phyloP scores from a whole-genome alignment of 257 asterid species.

The Buddleja alternifolia region DNA sequence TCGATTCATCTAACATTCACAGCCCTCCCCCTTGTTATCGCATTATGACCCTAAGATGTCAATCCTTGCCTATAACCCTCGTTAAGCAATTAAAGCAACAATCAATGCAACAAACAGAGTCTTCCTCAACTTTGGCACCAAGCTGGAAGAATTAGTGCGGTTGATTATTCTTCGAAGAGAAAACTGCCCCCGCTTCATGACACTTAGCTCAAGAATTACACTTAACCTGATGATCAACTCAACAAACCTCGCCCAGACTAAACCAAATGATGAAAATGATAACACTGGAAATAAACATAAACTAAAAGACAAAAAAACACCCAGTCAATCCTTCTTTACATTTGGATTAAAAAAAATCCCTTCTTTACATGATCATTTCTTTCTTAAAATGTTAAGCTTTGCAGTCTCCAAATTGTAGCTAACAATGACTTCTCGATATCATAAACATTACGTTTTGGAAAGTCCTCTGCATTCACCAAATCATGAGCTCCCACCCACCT shows the following conservation, averaged over 20 bases:
- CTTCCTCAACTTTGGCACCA: slow-evolving; percentile 13
- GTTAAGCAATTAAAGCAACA: slow-evolving; percentile 1
- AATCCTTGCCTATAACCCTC: background rate
- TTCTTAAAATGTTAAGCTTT: background rate
- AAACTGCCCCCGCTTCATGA: too few relatives aligned
- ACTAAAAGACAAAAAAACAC: background rate
- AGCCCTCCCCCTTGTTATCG: background rate
- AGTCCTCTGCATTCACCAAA: slow-evolving; percentile 21
- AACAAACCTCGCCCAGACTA: background rate
- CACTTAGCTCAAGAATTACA: background rate
- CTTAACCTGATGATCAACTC: slow-evolving; percentile 5
- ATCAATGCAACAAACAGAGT: background rate
- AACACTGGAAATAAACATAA: background rate
- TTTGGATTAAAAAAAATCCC: too few relatives aligned
- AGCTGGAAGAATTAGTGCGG: too few relatives aligned
- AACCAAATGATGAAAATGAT: background rate
- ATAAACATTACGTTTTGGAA: background rate
- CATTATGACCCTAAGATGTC: slow-evolving; percentile 3
- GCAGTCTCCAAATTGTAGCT: background rate
- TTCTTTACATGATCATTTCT: background rate
- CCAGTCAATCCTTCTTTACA: too few relatives aligned
- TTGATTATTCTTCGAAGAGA: too few relatives aligned
- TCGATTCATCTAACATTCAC: slow-evolving; percentile 1
- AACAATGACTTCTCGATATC: slow-evolving; percentile 10
- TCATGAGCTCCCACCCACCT: slow-evolving; percentile 10